Conservation (phyloP, 2,329 filamentous ascomycete species). For the Pseudonectria buxi region DNA sequence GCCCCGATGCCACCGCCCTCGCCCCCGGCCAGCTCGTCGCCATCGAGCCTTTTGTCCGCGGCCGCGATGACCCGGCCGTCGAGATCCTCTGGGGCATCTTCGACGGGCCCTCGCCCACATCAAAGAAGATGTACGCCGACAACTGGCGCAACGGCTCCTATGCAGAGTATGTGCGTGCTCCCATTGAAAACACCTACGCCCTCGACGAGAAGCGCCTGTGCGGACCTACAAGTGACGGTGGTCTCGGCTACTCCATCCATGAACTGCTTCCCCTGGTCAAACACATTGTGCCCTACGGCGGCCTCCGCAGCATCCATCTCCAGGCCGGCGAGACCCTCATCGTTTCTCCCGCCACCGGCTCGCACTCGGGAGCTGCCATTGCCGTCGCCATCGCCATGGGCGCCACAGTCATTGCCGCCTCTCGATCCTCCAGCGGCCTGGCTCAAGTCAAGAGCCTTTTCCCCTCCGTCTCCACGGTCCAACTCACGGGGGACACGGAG, state of each 20-base stretch:
- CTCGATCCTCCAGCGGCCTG: constrained; percentile 33
- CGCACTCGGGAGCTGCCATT: constrained; percentile 41
- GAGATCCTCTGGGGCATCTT: constrained; percentile 26
- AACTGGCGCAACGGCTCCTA: constrained; percentile 26
- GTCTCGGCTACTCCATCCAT: constrained; percentile 31
- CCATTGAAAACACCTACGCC: constrained; percentile 27
- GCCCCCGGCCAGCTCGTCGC: constrained; percentile 27
- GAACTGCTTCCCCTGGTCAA: constrained; percentile 32
- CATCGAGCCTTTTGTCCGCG: constrained; percentile 24
- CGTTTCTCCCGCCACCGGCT: constrained; percentile 42
- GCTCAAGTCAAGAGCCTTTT: constrained; percentile 21
- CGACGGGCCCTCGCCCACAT: constrained; percentile 19
- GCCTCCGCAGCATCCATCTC: constrained; percentile 35
- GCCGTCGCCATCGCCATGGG: constrained; percentile 43
- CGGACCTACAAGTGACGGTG: constrained; percentile 8
- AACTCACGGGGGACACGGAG: constrained; percentile 33
- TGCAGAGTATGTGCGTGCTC: constrained; percentile 24
- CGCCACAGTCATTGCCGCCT: constrained; percentile 44
- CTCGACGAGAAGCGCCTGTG: constrained; percentile 26
- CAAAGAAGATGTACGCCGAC: constrained; percentile 20
- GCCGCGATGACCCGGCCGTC: constrained; percentile 24
- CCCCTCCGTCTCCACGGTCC: constrained; percentile 30
- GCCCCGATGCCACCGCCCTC: constrained; percentile 26
- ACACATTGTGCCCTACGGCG: constrained; percentile 37
- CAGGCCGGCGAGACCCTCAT: constrained; percentile 43